A percentile compares a stretch with the other conserved stretches of the same genome.
phyloP scores from a whole-genome alignment of 2,329 filamentous ascomycete species.

The Penicillium vulpinum region DNA sequence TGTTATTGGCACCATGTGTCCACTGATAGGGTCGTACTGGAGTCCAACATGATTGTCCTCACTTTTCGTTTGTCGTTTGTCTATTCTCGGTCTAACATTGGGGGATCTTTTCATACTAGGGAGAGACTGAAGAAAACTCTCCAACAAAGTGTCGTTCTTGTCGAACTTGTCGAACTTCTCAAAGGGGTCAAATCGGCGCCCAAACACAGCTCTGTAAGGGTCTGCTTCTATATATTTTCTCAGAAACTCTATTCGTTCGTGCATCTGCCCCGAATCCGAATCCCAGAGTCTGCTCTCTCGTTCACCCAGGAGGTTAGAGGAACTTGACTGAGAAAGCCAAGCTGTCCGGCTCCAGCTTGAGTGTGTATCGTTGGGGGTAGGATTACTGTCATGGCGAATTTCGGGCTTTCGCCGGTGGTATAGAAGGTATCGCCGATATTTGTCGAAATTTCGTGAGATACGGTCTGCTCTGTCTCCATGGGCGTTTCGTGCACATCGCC shows the following conservation, averaged over 20 bases:
- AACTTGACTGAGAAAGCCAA: slow-evolving; percentile 11
- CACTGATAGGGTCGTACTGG: slow-evolving; percentile 46
- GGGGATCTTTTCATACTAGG: slow-evolving; percentile 9
- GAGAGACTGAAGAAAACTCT: slow-evolving; percentile 34
- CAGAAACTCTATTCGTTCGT: slow-evolving; percentile 39
- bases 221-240: slow-evolving; percentile 39
- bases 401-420: slow-evolving; percentile 9
- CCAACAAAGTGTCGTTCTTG: slow-evolving; percentile 29
- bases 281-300: slow-evolving; percentile 22
- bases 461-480: slow-evolving; percentile 14
- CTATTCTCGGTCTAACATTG: slow-evolving; percentile 8
- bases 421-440: slow-evolving; percentile 11
- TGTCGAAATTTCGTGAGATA: slow-evolving; percentile 6
- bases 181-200: slow-evolving; percentile 33
- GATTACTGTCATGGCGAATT: slow-evolving; percentile 4
- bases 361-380: slow-evolving; percentile 2
- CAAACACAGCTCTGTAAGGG: slow-evolving; percentile 45
- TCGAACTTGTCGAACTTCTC: slow-evolving; percentile 12
- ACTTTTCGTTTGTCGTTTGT: slow-evolving; percentile 1
- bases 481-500: slow-evolving; percentile 12
- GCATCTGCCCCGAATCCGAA: slow-evolving; percentile 21
- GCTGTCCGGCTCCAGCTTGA: slow-evolving; percentile 1
- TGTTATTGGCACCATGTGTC: slow-evolving; percentile 39
- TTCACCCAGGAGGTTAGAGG: slow-evolving; percentile 8
- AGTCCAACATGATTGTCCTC: slow-evolving; percentile 15